These are phyloP conservation scores for Acacia concinna DNA, from an alignment of 331 rosid species.

Conservation along the genomic window DNA sequence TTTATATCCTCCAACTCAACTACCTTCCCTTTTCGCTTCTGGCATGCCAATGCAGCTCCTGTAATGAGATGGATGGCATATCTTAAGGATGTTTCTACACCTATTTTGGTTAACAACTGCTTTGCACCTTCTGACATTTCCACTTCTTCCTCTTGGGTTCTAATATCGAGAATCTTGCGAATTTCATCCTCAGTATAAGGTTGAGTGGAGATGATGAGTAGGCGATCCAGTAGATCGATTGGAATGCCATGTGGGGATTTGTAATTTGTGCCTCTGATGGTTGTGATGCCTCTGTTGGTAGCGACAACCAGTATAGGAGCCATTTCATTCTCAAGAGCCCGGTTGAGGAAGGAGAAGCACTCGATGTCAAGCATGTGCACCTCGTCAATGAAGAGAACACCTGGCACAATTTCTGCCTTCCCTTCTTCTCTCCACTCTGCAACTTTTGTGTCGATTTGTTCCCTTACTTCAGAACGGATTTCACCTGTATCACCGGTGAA, in stretches of 20 bases:
- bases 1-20: conserved; percentile 95
- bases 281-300: conserved; percentile 94
- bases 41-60: conserved; percentile 85
- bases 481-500: conserved; percentile 99
- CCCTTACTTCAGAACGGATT: conserved; percentile 98
- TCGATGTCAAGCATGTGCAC: conserved; percentile 99
- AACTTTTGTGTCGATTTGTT: conserved; percentile 95
- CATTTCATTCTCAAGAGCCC: conserved; percentile 98
- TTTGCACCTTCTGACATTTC: conserved; percentile 92
- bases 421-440: conserved; percentile 99
- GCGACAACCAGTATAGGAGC: conserved; percentile 96
- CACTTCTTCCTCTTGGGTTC: conserved; percentile 95
- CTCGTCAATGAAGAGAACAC: conserved; percentile 96
- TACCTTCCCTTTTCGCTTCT: conserved; percentile 74
- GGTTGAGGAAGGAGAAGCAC: conserved; percentile 93
- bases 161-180: conserved; percentile 80
- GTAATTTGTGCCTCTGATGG: conserved; percentile 93
- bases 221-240: conserved; percentile 85
- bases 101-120: conserved; percentile 82
- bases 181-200: conserved; percentile 87
- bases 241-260: conserved; percentile 98
- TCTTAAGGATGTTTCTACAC: conserved; percentile 87
- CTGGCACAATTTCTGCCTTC: conserved; percentile 97
- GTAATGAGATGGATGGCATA: conserved; percentile 96
- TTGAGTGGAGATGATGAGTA: conserved; percentile 86